These are phyloP conservation scores for Gloeophyllum trabeum DNA, from an alignment of 768 basidiomycete genomes.

Conservation along the genomic window DNA sequence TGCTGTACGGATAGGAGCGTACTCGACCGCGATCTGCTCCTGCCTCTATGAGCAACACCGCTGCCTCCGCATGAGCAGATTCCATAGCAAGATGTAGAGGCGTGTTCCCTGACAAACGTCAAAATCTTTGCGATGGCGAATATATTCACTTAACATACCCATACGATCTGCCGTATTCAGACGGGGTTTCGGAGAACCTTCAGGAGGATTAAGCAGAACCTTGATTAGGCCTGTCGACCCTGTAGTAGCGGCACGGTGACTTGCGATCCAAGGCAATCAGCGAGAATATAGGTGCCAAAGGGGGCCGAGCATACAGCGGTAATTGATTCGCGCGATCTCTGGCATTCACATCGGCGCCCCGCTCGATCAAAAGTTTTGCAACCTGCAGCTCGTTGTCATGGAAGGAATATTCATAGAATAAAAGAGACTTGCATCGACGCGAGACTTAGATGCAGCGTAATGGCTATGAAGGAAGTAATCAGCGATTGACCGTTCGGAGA, in stretches of 20 bases:
- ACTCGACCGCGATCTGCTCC: conserved; percentile 89
- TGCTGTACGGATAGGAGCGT: conserved; percentile 19
- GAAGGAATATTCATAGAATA: conserved; percentile 3
- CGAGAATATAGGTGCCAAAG: conserved; percentile 1
- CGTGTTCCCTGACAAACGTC: conserved; percentile 62
- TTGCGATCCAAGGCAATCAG: conserved; percentile 18
- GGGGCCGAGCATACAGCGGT: conserved; percentile 78
- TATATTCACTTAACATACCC: conserved; percentile 27
- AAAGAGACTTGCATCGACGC: conserved; percentile 49
- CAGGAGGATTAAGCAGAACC: conserved; percentile 78
- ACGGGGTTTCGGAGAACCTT: conserved; percentile 61
- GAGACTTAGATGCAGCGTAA: conserved; percentile 89
- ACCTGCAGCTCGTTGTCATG: conserved; percentile 46
- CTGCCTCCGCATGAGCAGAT: conserved; percentile 85
- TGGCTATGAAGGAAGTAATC: no score
- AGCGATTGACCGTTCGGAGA: no score
- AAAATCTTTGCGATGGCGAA: background rate
- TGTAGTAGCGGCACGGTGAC: conserved; percentile 93
- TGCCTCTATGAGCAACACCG: conserved; percentile 85
- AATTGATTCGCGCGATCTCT: conserved; percentile 89
- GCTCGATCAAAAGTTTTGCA: conserved; percentile 71
- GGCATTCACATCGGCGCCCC: conserved; percentile 93
- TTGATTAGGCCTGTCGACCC: conserved; percentile 86
- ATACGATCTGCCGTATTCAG: conserved; percentile 80
- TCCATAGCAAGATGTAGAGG: conserved; percentile 97